Evolutionary conservation across 495 filamentous ascomycete genomes (phyloP).

Genomic region (Neurospora tetrasperma): DNA sequence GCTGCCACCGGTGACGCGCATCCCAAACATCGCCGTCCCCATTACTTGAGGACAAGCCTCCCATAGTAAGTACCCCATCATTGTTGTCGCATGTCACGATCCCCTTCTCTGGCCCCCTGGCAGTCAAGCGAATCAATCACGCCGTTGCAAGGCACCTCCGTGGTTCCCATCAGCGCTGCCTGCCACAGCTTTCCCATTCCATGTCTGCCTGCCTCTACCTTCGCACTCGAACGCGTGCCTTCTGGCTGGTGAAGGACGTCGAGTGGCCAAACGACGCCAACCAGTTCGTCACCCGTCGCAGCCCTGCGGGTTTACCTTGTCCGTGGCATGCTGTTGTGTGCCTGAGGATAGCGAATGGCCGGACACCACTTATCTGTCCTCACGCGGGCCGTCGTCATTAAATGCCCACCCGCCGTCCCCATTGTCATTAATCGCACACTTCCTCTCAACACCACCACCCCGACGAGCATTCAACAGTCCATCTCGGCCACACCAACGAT

Average conservation of each 20-base stretch:
- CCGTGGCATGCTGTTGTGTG: neutral
- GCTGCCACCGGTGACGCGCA: neutral
- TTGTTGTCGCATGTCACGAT: neutral
- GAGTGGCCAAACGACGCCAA: neutral
- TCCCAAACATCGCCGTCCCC: conserved; percentile 19
- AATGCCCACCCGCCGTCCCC: conserved; percentile 4
- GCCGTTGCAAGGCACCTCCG: neutral
- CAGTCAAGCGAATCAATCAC: neutral
- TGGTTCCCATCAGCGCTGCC: neutral
- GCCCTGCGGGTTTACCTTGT: neutral
- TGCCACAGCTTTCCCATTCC: neutral
- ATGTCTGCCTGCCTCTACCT: neutral
- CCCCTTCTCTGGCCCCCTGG: neutral
- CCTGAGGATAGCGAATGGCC: conserved; percentile 1
- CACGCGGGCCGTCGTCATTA: conserved; percentile 3
- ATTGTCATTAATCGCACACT: conserved; percentile 6
- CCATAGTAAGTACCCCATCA: conserved; percentile 22
- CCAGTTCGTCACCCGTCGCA: neutral
- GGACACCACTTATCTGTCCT: neutral
- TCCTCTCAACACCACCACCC: neutral
- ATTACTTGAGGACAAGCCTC: conserved; percentile 12
- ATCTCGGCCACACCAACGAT: neutral
- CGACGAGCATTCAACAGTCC: neutral
- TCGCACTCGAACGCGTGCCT: neutral
- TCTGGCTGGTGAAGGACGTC: neutral